Percentiles rank a stretch among this genome's conserved stretches.
phyloP scores from a whole-genome alignment of 768 basidiomycete species.

The Psilocybe sp. region DNA sequence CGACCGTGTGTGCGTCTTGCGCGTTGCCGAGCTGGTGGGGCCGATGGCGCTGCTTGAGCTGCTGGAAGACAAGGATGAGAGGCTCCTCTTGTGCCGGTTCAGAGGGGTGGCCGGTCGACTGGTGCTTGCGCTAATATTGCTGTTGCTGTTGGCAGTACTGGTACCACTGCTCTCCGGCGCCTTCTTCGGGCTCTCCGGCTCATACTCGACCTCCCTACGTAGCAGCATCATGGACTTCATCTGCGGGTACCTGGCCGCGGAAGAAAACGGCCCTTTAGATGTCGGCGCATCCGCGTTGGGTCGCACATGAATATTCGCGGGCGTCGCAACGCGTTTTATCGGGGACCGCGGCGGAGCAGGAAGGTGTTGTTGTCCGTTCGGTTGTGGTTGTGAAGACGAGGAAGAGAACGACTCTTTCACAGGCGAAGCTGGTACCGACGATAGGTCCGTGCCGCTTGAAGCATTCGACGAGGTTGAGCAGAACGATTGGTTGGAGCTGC shows the following conservation, averaged over 20 bases:
- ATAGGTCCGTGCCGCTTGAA: constrained; percentile 37
- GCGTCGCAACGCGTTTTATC: constrained; percentile 12
- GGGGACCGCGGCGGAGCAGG: constrained; percentile 7
- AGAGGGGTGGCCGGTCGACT: background rate
- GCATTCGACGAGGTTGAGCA: constrained; percentile 40
- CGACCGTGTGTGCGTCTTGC: background rate
- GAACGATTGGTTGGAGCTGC: constrained; percentile 38
- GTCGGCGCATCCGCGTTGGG: constrained; percentile 15
- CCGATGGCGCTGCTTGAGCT: background rate
- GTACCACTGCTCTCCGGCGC: constrained; percentile 10
- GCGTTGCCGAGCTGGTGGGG: background rate
- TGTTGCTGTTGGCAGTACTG: background rate
- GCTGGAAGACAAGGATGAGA: constrained; percentile 9
- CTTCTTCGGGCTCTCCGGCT: constrained; percentile 70
- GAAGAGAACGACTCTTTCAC: constrained; percentile 14
- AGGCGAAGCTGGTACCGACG: constrained; percentile 41
- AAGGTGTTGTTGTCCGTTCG: background rate
- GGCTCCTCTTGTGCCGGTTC: constrained; percentile 17
- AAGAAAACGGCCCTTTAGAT: constrained; percentile 20
- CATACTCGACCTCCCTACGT: constrained; percentile 67
- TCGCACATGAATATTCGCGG: constrained; percentile 10
- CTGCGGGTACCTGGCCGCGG: constrained; percentile 27
- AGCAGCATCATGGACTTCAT: constrained; percentile 63
- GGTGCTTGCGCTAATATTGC: background rate
- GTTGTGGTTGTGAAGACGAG: background rate